Conservation (phyloP, 192 early-diverging fungal genomes). For the Piromyces sp. region DNA sequence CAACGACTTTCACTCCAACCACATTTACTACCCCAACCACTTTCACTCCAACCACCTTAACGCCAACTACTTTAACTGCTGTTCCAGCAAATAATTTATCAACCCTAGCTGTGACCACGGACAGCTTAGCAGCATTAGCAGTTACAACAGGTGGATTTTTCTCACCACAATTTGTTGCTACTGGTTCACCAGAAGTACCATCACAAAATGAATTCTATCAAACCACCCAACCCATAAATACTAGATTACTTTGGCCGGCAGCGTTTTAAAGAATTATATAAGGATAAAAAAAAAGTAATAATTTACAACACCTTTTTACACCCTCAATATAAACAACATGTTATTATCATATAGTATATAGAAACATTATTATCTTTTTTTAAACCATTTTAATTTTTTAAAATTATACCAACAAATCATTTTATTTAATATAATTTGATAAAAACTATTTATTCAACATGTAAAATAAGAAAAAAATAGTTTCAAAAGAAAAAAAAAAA, state of each 20-base stretch:
- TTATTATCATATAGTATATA: too few relatives aligned
- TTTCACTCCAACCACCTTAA: not conserved
- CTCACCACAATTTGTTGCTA: not conserved
- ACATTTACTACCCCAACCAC: not conserved
- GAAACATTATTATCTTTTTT: too few relatives aligned
- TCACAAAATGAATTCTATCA: not conserved
- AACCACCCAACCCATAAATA: not conserved
- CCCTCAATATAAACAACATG: too few relatives aligned
- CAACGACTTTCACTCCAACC: not conserved
- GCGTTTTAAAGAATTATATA: too few relatives aligned
- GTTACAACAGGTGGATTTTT: not conserved
- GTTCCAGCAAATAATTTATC: not conserved
- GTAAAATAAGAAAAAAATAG: too few relatives aligned
- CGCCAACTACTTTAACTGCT: not conserved
- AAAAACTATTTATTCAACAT: too few relatives aligned
- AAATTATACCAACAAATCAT: too few relatives aligned
- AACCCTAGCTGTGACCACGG: not conserved
- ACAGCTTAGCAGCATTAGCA: not conserved
- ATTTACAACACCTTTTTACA: too few relatives aligned
- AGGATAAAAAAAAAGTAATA: too few relatives aligned
- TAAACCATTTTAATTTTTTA: too few relatives aligned
- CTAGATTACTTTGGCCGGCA: not conserved
- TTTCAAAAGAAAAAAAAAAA: too few relatives aligned
- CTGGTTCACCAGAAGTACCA: not conserved
- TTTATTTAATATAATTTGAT: too few relatives aligned